Conservation (phyloP, 805 yeast genomes). For the Maudiozyma barnettii region DNA sequence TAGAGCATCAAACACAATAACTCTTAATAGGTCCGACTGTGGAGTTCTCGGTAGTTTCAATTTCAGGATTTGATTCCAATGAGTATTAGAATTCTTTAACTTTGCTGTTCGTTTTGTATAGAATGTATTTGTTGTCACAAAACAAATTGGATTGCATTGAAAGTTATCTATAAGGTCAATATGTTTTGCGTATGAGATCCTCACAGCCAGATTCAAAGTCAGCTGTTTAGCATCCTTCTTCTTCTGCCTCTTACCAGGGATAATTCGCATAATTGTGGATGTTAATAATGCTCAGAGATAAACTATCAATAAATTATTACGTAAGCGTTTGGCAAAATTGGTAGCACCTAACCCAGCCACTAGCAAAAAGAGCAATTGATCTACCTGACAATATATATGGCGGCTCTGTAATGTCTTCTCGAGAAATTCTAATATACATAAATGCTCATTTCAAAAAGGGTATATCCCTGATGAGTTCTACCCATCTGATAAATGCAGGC, state of each 20-base stretch:
- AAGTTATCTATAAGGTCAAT: conserved; percentile 20
- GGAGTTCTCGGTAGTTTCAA: conserved; percentile 22
- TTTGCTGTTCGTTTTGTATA: conserved; percentile 18
- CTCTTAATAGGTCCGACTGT: conserved; percentile 20
- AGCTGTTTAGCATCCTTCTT: conserved; percentile 6
- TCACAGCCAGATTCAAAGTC: conserved; percentile 13
- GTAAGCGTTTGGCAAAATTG: too few relatives aligned
- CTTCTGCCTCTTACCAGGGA: conserved; percentile 10
- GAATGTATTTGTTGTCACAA: conserved; percentile 20
- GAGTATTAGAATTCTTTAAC: conserved; percentile 14
- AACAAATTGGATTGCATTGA: conserved; percentile 24
- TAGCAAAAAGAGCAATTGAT: neutral
- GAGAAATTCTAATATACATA: too few relatives aligned
- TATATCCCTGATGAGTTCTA: too few relatives aligned
- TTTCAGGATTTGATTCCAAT: conserved; percentile 23
- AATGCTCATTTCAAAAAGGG: too few relatives aligned
- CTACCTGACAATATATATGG: too few relatives aligned
- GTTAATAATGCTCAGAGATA: too few relatives aligned
- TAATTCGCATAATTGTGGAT: conserved; percentile 9
- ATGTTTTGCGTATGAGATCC: conserved; percentile 16
- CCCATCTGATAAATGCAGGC: too few relatives aligned
- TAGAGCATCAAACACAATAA: conserved; percentile 24
- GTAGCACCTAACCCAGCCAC: too few relatives aligned
- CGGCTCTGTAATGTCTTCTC: too few relatives aligned
- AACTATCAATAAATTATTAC: too few relatives aligned